A percentile compares a stretch with the other conserved stretches of the same genome.
Conservation (phyloP, 2,329 filamentous ascomycete species). For the Diplodia scrobiculata region DNA sequence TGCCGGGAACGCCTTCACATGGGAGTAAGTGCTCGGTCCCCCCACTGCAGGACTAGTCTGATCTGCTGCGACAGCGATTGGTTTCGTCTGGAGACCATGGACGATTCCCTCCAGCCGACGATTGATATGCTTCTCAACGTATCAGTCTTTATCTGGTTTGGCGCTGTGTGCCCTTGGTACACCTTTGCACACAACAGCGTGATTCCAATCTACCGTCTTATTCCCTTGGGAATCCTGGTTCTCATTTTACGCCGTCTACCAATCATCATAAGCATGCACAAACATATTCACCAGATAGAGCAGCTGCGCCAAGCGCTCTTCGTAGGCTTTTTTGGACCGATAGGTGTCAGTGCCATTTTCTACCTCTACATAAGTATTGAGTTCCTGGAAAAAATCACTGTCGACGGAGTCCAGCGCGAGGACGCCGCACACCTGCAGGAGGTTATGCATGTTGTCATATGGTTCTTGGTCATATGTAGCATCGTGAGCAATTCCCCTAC, state of each 20-base stretch:
- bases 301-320: constrained; percentile 74
- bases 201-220: constrained; percentile 71
- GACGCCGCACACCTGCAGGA: constrained; percentile 70
- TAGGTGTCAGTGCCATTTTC: constrained; percentile 87
- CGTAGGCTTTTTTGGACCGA: constrained; percentile 90
- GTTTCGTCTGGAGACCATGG: constrained; percentile 85
- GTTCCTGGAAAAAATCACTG: constrained; percentile 64
- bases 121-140: constrained; percentile 94
- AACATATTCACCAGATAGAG: constrained; percentile 76
- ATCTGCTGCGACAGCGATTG: constrained; percentile 61
- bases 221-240: constrained; percentile 73
- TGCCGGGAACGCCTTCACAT: constrained; percentile 86
- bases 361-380: constrained; percentile 82
- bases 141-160: constrained; percentile 86
- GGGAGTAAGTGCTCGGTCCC: constrained; percentile 60
- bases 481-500: constrained; percentile 60
- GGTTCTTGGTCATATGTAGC: constrained; percentile 83
- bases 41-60: constrained; percentile 6
- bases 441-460: constrained; percentile 71
- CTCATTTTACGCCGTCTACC: constrained; percentile 77
- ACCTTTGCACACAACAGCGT: constrained; percentile 68
- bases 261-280: constrained; percentile 72
- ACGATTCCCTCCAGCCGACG: constrained; percentile 90
- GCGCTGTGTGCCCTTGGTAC: constrained; percentile 79
- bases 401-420: constrained; percentile 61